Percentiles rank a stretch among this genome's conserved stretches.
These are phyloP conservation scores for Entomortierella lignicola DNA, from an alignment of 192 early-diverging fungal species.

Conservation along the genomic window DNA sequence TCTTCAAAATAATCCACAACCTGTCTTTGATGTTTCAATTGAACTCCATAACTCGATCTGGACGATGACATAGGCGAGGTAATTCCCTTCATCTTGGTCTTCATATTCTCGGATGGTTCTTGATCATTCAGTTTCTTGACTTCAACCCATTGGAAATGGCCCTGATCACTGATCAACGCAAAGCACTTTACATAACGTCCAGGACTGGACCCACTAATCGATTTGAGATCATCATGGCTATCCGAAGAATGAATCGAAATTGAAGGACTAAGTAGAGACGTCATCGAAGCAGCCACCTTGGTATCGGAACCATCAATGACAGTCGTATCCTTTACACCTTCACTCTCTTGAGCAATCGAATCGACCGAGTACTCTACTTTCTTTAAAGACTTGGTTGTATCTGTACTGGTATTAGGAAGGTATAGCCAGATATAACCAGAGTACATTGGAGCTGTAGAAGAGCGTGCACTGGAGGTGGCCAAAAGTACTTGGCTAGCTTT, in stretches of 20 bases:
- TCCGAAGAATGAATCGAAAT: background rate
- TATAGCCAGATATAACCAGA: conserved; percentile 51
- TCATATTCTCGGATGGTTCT: conserved; percentile 10
- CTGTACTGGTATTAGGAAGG: background rate
- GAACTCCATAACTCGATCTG: conserved; percentile 37
- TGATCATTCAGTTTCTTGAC: conserved; percentile 44
- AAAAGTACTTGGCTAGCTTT: conserved; percentile 37
- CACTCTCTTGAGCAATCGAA: background rate
- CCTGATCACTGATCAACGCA: conserved; percentile 42
- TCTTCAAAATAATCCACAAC: background rate
- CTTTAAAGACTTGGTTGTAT: background rate
- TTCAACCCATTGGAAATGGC: conserved; percentile 52
- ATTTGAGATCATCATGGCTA: background rate
- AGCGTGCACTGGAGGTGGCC: conserved; percentile 47
- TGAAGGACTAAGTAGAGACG: background rate
- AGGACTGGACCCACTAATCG: background rate
- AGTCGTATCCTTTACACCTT: too few species aligned
- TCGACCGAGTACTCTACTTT: background rate
- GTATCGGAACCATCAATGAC: too few species aligned
- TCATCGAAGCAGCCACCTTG: background rate
- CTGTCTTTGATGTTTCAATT: background rate
- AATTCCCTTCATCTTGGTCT: conserved; percentile 1
- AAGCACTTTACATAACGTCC: conserved; percentile 52
- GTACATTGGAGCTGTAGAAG: conserved; percentile 34
- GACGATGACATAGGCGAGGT: conserved; percentile 21